phyloP scores from a whole-genome alignment of 2,329 filamentous ascomycete genomes.

The Colletotrichum melonis region DNA sequence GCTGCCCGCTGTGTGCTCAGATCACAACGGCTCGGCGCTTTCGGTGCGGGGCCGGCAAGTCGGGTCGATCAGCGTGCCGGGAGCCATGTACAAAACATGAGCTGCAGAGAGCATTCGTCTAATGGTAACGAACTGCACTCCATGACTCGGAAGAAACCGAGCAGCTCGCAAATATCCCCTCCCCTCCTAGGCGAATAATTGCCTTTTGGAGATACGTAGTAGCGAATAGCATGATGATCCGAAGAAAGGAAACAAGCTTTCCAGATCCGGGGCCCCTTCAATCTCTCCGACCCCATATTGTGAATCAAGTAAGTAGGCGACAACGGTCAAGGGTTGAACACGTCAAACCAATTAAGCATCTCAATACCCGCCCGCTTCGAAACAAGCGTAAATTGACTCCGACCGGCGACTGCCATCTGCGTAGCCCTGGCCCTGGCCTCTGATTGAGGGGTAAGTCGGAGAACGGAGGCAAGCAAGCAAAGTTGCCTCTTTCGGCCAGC shows the following conservation, averaged over 20 bases:
- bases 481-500: slow-evolving; percentile 15
- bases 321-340: background rate
- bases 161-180: background rate
- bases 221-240: background rate
- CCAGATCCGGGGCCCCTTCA: background rate
- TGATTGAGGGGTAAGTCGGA: slow-evolving; percentile 1
- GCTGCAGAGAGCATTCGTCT: background rate
- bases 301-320: background rate
- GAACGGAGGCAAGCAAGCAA: background rate
- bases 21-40: background rate
- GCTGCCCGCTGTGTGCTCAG: too few relatives aligned
- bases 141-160: background rate
- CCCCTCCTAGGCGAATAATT: too few relatives aligned
- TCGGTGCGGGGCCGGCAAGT: background rate
- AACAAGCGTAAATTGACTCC: background rate
- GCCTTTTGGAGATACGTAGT: too few relatives aligned
- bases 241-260: slow-evolving; percentile 2
- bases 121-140: background rate
- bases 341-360: background rate
- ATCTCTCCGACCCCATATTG: background rate
- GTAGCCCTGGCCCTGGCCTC: too few relatives aligned
- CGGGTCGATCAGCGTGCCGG: background rate
- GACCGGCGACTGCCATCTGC: background rate
- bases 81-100: background rate
- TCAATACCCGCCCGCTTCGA: background rate